phyloP scores from a whole-genome alignment of 176 grass and related monocot species.

The Aegilops speltoides region DNA sequence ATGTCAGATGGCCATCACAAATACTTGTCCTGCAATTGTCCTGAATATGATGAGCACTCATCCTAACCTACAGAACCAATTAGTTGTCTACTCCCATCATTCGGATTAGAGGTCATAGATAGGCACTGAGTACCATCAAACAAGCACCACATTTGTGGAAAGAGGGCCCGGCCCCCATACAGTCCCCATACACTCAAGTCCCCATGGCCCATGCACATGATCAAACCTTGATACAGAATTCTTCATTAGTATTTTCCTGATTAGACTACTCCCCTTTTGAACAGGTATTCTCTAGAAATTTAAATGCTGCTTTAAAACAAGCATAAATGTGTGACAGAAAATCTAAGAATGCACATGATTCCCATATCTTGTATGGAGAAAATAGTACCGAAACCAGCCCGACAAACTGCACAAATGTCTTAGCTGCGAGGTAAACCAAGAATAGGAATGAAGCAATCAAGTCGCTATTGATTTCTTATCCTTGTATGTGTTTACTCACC shows the following conservation, averaged over 20 bases:
- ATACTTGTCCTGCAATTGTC: background rate
- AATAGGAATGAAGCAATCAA: background rate
- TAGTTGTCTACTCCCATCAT: background rate
- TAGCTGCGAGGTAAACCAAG: background rate
- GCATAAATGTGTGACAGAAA: background rate
- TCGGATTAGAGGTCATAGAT: background rate
- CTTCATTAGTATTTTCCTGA: slow-evolving; percentile 2
- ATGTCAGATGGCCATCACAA: slow-evolving; percentile 14
- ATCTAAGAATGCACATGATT: background rate
- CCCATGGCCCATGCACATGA: background rate
- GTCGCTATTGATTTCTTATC: background rate
- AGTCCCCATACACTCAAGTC: background rate
- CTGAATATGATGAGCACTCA: background rate
- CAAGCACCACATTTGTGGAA: slow-evolving; percentile 11
- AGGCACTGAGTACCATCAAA: background rate
- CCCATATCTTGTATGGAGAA: background rate
- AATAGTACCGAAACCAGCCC: background rate
- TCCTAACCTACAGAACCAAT: background rate
- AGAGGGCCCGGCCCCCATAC: background rate
- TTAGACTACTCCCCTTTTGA: background rate
- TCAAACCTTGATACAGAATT: background rate
- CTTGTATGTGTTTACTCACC: background rate
- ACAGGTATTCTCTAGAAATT: background rate
- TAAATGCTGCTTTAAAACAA: background rate
- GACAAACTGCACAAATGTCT: background rate